These are phyloP conservation scores for Phytophthora meadii DNA, from an alignment of 352 stramenopile species.

Conservation along the genomic window DNA sequence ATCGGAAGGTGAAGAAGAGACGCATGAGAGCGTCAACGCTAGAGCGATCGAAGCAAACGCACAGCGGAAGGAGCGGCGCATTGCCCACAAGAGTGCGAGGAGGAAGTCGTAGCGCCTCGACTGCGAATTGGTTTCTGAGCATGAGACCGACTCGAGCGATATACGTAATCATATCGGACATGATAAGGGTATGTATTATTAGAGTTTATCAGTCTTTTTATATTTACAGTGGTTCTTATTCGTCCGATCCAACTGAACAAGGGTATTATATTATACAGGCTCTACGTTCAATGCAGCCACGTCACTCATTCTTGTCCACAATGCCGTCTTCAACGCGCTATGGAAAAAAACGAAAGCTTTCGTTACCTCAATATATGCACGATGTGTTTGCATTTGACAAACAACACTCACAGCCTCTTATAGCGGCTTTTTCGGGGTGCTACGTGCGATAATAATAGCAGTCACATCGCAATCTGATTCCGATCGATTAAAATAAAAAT, in stretches of 20 bases:
- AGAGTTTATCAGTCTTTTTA: not conserved
- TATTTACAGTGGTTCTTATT: not conserved
- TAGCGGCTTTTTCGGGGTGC: too few relatives aligned
- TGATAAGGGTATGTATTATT: conserved; percentile 6
- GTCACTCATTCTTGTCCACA: too few relatives aligned
- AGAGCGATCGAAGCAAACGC: conserved; percentile 19
- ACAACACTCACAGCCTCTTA: too few relatives aligned
- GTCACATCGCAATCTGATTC: too few relatives aligned
- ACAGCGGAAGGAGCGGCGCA: conserved; percentile 25
- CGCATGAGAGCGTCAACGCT: conserved; percentile 7
- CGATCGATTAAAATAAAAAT: too few relatives aligned
- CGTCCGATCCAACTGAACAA: not conserved
- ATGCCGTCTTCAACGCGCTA: too few relatives aligned
- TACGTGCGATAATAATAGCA: too few relatives aligned
- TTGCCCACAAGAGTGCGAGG: conserved; percentile 13
- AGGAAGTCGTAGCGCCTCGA: conserved; percentile 3
- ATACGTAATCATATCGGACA: conserved; percentile 20
- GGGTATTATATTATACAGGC: not conserved
- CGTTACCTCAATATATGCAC: too few relatives aligned
- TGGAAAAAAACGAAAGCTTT: too few relatives aligned
- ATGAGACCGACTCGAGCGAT: not conserved
- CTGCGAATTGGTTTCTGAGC: conserved; percentile 32
- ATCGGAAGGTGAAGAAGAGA: conserved; percentile 17
- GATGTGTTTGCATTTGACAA: too few relatives aligned
- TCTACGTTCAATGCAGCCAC: too few relatives aligned